Evolutionary conservation across 2,329 filamentous ascomycete genomes (phyloP).

Genomic region (Nigrospora oryzae): DNA sequence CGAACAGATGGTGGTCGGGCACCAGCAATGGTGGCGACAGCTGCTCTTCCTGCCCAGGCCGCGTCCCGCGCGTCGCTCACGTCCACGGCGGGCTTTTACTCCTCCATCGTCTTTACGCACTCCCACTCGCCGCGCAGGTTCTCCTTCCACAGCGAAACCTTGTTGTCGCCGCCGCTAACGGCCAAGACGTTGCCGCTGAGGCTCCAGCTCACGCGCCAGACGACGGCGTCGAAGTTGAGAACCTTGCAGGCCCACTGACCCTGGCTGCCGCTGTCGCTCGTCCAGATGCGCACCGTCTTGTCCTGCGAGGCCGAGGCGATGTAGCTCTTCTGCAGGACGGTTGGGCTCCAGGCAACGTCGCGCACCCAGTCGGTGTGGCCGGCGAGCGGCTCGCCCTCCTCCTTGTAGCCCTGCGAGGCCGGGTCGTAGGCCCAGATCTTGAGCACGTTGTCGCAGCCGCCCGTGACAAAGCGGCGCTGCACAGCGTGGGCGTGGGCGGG

Average conservation of each 20-base stretch:
- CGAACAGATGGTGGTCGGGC: no score
- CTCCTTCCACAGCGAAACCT: conserved; percentile 97
- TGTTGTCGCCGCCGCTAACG: conserved; percentile 90
- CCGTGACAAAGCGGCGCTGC: conserved; percentile 83
- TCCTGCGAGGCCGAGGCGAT: conserved; percentile 94
- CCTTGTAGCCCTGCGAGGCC: conserved; percentile 51
- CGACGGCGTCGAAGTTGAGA: conserved; percentile 76
- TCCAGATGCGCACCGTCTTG: conserved; percentile 97
- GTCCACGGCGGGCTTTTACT: conserved; percentile 36
- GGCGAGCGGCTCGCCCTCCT: conserved; percentile 54
- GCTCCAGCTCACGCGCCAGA: conserved; percentile 98
- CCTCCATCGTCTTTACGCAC: conserved; percentile 91
- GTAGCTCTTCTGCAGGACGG: conserved; percentile 89
- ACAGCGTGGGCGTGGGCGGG: conserved; percentile 50
- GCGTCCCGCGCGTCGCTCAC: no score
- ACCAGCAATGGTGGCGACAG: no score
- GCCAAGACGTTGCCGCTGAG: conserved; percentile 93
- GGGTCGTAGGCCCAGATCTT: conserved; percentile 85
- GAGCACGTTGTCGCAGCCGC: conserved; percentile 85
- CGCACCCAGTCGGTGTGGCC: conserved; percentile 96
- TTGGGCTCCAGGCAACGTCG: conserved; percentile 95
- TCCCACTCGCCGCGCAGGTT: conserved; percentile 96
- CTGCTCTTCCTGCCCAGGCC: no score
- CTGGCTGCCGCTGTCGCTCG: conserved; percentile 57
- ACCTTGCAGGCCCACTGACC: conserved; percentile 79